Conservation (phyloP, 1,284 basidiomycete genomes). For the Serendipita sp. region DNA sequence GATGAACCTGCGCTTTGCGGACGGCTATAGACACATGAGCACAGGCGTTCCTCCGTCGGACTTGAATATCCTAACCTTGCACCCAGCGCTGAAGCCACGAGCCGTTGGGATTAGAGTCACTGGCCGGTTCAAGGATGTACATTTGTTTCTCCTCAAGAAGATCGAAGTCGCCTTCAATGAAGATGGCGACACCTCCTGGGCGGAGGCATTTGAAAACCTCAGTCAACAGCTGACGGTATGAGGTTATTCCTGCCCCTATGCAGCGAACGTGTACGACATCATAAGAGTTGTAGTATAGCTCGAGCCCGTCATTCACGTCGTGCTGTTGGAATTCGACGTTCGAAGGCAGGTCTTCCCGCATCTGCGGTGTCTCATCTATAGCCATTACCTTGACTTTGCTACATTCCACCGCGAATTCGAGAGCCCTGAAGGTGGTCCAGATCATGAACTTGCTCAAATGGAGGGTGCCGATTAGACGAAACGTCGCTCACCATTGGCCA, state of each 20-base stretch:
- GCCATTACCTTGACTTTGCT: background rate
- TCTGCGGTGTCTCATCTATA: background rate
- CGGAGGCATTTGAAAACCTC: background rate
- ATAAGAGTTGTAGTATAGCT: background rate
- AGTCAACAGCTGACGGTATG: background rate
- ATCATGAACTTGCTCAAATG: background rate
- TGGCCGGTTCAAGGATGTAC: background rate
- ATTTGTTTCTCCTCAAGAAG: background rate
- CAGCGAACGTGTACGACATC: background rate
- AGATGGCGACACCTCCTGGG: background rate
- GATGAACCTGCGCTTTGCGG: background rate
- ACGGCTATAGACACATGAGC: background rate
- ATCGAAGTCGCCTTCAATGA: constrained; percentile 4
- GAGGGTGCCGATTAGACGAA: background rate
- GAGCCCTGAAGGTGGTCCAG: background rate
- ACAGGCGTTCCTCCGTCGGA: background rate
- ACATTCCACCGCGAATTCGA: background rate
- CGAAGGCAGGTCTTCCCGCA: background rate
- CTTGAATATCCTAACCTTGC: background rate
- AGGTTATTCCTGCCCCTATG: background rate
- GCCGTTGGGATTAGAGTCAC: background rate
- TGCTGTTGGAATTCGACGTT: background rate
- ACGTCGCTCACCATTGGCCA: background rate
- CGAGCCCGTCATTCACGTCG: background rate
- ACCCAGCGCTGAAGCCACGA: constrained; percentile 1